phyloP scores from a whole-genome alignment of 305 asterid species.

The Ajuga reptans region DNA sequence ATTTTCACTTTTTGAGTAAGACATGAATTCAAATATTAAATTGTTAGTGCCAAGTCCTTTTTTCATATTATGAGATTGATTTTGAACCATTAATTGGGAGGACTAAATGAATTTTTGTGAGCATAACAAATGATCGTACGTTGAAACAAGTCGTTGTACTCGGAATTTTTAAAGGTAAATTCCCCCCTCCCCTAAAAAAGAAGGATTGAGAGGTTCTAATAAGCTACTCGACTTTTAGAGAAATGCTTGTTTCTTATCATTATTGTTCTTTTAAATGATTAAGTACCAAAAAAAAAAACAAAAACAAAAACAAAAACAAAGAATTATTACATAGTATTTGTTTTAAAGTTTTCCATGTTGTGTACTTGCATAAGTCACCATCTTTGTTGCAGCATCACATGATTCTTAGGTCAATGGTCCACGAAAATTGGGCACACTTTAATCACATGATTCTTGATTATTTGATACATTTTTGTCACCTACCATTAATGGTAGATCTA shows the following conservation, averaged over 20 bases:
- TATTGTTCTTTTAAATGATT: not conserved
- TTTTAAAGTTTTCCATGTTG: not conserved
- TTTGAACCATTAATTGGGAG: too few relatives aligned
- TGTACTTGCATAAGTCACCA: conserved; percentile 13
- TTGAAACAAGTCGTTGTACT: too few relatives aligned
- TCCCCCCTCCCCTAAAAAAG: too few relatives aligned
- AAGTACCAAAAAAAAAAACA: not conserved
- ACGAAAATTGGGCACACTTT: conserved; percentile 20
- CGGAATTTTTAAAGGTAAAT: too few relatives aligned
- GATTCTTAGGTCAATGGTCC: conserved; percentile 34
- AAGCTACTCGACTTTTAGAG: not conserved
- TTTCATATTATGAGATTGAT: too few relatives aligned
- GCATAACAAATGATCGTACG: too few relatives aligned
- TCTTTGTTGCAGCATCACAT: conserved; percentile 29
- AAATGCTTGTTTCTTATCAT: not conserved
- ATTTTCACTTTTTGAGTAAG: too few relatives aligned
- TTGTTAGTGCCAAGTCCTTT: too few relatives aligned
- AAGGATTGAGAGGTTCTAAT: too few relatives aligned
- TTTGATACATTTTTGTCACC: conserved; percentile 13
- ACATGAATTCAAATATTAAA: too few relatives aligned
- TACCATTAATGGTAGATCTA: conserved; percentile 19
- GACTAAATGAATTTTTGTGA: too few relatives aligned
- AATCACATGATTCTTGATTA: conserved; percentile 34
- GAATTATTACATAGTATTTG: not conserved
- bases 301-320: not conserved